Evolutionary conservation across 106 monocot species (phyloP).

Genomic region (Allium sativum): DNA sequence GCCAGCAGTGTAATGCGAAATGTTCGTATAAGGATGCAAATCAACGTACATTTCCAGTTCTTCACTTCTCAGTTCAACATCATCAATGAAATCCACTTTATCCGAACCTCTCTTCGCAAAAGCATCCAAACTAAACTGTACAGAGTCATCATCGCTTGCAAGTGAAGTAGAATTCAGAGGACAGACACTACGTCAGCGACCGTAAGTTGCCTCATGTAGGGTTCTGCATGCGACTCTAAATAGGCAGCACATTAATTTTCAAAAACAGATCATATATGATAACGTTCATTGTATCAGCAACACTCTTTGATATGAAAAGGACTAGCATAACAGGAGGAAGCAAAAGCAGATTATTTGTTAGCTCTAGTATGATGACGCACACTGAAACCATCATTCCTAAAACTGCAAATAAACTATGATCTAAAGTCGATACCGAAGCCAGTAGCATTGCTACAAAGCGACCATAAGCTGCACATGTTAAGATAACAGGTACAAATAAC

Average conservation of each 20-base stretch:
- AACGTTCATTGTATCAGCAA: slow-evolving; percentile 37
- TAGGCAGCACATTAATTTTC: slow-evolving; percentile 53
- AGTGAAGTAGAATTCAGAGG: no score
- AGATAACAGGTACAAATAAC: slow-evolving; percentile 80
- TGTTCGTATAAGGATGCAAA: no score
- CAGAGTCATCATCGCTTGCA: no score
- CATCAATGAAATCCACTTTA: no score
- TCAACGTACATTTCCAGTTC: no score
- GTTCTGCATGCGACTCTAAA: slow-evolving; percentile 32
- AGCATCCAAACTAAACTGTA: no score
- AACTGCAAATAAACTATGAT: slow-evolving; percentile 78
- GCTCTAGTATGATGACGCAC: slow-evolving; percentile 65
- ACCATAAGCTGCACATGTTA: slow-evolving; percentile 81
- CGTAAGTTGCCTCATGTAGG: slow-evolving; percentile 32
- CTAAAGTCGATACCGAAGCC: slow-evolving; percentile 41
- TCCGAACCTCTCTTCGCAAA: no score
- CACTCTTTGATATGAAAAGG: slow-evolving; percentile 66
- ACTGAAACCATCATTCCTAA: slow-evolving; percentile 83
- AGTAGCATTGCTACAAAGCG: slow-evolving; percentile 62
- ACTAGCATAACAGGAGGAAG: slow-evolving; percentile 92
- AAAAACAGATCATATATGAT: slow-evolving; percentile 45
- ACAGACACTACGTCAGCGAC: slow-evolving; percentile 37
- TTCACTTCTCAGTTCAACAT: no score
- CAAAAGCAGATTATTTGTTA: slow-evolving; percentile 74
- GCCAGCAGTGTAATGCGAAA: no score